Evolutionary conservation across 2,329 filamentous ascomycete species (phyloP), one percentile per base, ranked within the genome.

Genomic region (Diaporthe humulicola): DNA sequence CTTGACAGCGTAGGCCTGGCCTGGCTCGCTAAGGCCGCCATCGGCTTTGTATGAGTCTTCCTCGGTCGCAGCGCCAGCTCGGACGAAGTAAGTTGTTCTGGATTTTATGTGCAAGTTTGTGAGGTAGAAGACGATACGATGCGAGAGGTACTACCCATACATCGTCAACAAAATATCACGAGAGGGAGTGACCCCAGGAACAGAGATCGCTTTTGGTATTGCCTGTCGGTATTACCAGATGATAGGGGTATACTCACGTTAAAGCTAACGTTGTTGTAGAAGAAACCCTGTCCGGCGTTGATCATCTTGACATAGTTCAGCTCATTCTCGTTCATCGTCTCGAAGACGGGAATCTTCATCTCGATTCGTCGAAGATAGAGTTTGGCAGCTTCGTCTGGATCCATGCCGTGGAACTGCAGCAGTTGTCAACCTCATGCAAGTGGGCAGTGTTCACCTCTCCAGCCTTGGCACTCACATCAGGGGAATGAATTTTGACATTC

Each of bases 231-330:
- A 25, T 12, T 33, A 9, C 7, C 17, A 54, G 33, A 38, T 33
- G 19, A 36, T 4, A 38, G 4, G 30, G 42, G 22, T 9, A 69
- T 10, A 61, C 74, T 33, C 28, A 75, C 74, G 79, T 96, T 96
- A 83, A 99, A 98, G 81, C 93, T 96, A 82, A 97, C 94, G 78
- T 98, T 98, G 86, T 99, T 99, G 84, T 98, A 96, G 79, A 96
- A 93, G 81, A 99, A 93, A 78, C 95, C 92, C 81, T 96, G 92
- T 58, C 97, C 97, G 10, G 97, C 97, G 79, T 99, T 99, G 82
- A 98, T 98, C 96, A 99, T 98, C 87, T 98, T 98, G 86, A 99
- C 96, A 85, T 96, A 99, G 83, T 98, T 98, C 77, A 99, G 89
- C 78, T 98, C 96, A 40, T 90, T 89, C 83, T 99, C 97, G 80